Conservation (phyloP, 176 grass and related monocot species). For the Ananas comosus region DNA sequence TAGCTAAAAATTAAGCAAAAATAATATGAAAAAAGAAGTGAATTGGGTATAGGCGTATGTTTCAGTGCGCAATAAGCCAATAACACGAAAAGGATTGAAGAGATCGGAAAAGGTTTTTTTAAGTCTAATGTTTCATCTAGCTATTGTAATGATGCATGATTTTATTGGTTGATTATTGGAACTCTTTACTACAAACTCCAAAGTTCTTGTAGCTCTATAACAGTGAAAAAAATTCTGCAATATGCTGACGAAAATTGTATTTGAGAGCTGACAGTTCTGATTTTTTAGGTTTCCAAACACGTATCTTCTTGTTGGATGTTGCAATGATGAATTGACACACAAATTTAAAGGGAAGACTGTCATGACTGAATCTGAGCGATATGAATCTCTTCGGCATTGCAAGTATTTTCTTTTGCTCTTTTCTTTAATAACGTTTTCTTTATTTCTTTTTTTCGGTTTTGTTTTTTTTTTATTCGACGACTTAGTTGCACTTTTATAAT, state of each 20-base stretch:
- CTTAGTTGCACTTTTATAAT: too few species aligned
- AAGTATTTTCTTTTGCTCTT: slow-evolving; percentile 36
- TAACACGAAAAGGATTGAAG: too few species aligned
- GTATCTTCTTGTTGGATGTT: slow-evolving; percentile 76
- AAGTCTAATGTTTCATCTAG: too few species aligned
- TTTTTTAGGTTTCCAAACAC: slow-evolving; percentile 69
- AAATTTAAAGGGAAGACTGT: slow-evolving; percentile 80
- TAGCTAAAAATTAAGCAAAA: too few species aligned
- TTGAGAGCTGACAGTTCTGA: slow-evolving; percentile 9
- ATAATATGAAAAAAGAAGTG: too few species aligned
- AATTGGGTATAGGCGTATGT: too few species aligned
- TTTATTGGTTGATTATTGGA: too few species aligned
- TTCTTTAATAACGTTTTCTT: neutral
- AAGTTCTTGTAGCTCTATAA: neutral
- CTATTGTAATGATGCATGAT: too few species aligned
- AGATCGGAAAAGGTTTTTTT: too few species aligned
- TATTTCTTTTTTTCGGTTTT: neutral
- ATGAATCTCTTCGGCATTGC: slow-evolving; percentile 94
- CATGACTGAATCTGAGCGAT: slow-evolving; percentile 72
- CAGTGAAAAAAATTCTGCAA: neutral
- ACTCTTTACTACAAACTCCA: too few species aligned
- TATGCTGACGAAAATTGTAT: slow-evolving; percentile 11
- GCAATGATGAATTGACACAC: slow-evolving; percentile 82
- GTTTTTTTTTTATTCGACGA: too few species aligned
- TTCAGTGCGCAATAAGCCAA: too few species aligned